A percentile compares a stretch with the other conserved stretches of the same genome.
phyloP scores from a whole-genome alignment of 805 yeast genomes.

The Komagataella phaffii region DNA sequence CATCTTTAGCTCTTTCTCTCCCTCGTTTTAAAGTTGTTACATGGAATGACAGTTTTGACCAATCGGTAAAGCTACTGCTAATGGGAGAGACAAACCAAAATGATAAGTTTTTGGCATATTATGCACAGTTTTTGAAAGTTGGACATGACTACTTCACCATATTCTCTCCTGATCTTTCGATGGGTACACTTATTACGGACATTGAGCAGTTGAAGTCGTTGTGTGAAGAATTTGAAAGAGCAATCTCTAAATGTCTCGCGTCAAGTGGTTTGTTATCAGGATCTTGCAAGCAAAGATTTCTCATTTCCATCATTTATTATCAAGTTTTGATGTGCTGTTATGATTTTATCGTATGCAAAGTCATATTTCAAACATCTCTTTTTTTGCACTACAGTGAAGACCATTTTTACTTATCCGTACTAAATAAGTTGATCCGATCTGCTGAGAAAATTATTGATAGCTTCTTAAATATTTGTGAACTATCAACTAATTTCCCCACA shows the following conservation, averaged over 20 bases:
- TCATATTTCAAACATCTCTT: constrained; percentile 14
- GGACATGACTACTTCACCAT: constrained; percentile 37
- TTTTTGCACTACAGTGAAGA: constrained; percentile 7
- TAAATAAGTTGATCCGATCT: constrained; percentile 27
- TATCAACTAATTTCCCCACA: constrained; percentile 30
- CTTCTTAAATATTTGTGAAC: constrained; percentile 25
- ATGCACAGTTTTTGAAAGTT: constrained; percentile 27
- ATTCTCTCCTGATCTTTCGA: constrained; percentile 17
- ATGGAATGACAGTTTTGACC: constrained; percentile 32
- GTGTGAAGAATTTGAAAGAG: constrained; percentile 25
- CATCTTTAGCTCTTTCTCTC: constrained; percentile 34
- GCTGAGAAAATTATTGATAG: constrained; percentile 33
- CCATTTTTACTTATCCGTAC: constrained; percentile 22
- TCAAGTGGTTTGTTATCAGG: constrained; percentile 24
- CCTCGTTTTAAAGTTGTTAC: constrained; percentile 35
- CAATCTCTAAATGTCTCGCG: constrained; percentile 23
- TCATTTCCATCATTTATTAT: constrained; percentile 31
- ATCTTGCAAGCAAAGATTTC: constrained; percentile 21
- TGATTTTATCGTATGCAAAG: constrained; percentile 35
- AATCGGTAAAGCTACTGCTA: constrained; percentile 18
- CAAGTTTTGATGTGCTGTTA: constrained; percentile 37
- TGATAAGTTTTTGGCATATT: constrained; percentile 30
- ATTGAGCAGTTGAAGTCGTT: constrained; percentile 11
- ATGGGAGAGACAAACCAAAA: constrained; percentile 22
- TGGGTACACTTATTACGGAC: neutral